Evolutionary conservation across 1,284 basidiomycete species (phyloP), one percentile per base, ranked within the genome.

Genomic region (Apiotrichum porosum): DNA sequence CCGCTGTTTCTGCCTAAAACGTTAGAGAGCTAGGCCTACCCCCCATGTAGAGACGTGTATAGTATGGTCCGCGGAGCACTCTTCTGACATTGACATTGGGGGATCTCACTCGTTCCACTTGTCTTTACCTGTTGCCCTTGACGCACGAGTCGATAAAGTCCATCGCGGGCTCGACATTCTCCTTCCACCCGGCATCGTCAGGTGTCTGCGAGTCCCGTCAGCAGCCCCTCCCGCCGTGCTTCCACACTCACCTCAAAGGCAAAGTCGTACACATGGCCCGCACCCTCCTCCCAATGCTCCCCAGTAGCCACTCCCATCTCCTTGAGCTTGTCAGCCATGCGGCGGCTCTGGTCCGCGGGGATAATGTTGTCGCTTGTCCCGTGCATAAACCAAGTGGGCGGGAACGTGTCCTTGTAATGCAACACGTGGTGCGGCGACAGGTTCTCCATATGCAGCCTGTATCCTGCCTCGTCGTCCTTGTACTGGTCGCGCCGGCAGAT

Each of bases 351-450:
- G 23, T 46, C 36, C 3, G 61, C 33, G 4, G 53, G 51, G 17
- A 64, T 62, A 15, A 47, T 24, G 9, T 9, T n/a, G 37, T 66
- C 64, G 6, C 12, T 37, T 3, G 42, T 51, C 1, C 63, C 62
- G 26, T 66, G 63, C 26, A 64, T 31, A 14, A 64, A 36, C 45
- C 52, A 57, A 9, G 59, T 63, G 3, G 62, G 56, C 15, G 63
- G 63, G 32, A 28, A 39, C n/a, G 39, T 18, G 12, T 30, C 14
- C 23, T 18, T 34, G 17, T 3, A 3, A 6, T 28, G 26, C 8
- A 42, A 22, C 31, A 33, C 5, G 31, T 42, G 40, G 13, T 9
- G 10, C 14, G 40, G 40, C 14, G 31, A 33, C 30, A 19, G 3
- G 30, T 13, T 31, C 14, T 18, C 31, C 12, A 42, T 31, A 15